A percentile compares a stretch with the other conserved stretches of the same genome.
phyloP scores from a whole-genome alignment of 768 basidiomycete genomes.

The Lactifluus rugatus region DNA sequence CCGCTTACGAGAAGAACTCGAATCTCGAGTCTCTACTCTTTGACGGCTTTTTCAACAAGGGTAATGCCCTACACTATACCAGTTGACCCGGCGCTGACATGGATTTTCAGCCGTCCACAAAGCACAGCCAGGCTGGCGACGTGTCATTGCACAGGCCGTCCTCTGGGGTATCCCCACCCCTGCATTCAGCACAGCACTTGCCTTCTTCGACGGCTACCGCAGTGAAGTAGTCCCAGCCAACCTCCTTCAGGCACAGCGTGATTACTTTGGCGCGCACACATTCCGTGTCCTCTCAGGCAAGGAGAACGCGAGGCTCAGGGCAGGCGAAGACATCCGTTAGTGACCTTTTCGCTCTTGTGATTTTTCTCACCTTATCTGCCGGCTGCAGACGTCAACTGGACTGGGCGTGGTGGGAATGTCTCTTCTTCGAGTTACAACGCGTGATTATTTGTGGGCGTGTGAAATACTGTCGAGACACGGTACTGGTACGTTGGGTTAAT shows the following conservation, averaged over 20 bases:
- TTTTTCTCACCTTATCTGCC: conserved; percentile 7
- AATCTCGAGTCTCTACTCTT: conserved; percentile 88
- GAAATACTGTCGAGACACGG: neutral
- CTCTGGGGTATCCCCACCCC: conserved; percentile 98
- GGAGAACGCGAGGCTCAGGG: conserved; percentile 74
- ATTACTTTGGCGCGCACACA: conserved; percentile 99
- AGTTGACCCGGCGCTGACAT: conserved; percentile 5
- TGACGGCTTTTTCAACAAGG: conserved; percentile 96
- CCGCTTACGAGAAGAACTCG: conserved; percentile 79
- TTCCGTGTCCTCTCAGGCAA: conserved; percentile 90
- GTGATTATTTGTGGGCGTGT: conserved; percentile 27
- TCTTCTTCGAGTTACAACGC: conserved; percentile 80
- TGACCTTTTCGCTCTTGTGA: conserved; percentile 17
- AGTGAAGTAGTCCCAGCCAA: conserved; percentile 92
- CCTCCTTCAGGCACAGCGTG: conserved; percentile 93
- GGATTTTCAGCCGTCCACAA: conserved; percentile 62
- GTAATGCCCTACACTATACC: conserved; percentile 27
- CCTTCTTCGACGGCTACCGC: conserved; percentile 99
- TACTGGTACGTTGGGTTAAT: neutral
- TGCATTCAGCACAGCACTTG: conserved; percentile 94
- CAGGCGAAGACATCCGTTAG: conserved; percentile 83
- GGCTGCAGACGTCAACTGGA: conserved; percentile 88
- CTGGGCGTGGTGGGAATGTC: conserved; percentile 91
- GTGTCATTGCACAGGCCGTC: conserved; percentile 89
- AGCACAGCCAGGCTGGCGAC: conserved; percentile 97